Evolutionary conservation across 331 rosid genomes (phyloP).

Genomic region (Quercus tomentella): DNA sequence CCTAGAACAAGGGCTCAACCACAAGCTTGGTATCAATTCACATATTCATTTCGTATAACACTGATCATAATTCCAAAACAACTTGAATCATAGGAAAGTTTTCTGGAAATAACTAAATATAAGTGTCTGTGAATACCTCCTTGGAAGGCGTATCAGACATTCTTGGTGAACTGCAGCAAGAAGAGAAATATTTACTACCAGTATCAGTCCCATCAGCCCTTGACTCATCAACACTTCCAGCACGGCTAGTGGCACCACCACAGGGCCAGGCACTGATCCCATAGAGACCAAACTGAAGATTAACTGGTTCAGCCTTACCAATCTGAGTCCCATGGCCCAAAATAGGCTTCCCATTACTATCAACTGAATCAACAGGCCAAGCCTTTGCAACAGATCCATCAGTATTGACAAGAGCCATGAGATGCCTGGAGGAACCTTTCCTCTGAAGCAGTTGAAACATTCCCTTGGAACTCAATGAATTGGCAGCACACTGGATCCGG

Average conservation of each 20-base stretch:
- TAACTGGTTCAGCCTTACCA: constrained; percentile 83
- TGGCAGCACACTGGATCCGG: constrained; percentile 86
- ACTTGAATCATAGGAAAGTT: not conserved
- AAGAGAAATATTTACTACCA: constrained; percentile 74
- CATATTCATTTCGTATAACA: not conserved
- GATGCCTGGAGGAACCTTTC: constrained; percentile 85
- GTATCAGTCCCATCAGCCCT: constrained; percentile 82
- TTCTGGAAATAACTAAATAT: not conserved
- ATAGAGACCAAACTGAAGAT: constrained; percentile 93
- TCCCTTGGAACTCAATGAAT: constrained; percentile 88
- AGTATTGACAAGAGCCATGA: constrained; percentile 86
- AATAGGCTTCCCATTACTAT: constrained; percentile 58
- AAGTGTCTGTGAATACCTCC: constrained; percentile 53
- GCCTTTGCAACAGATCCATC: constrained; percentile 99
- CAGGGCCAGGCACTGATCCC: constrained; percentile 98
- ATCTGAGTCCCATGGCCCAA: constrained; percentile 52
- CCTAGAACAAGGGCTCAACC: not conserved
- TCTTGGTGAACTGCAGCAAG: constrained; percentile 96
- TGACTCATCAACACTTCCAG: constrained; percentile 91
- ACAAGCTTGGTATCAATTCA: not conserved
- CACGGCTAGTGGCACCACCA: constrained; percentile 87
- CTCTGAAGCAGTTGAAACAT: constrained; percentile 97
- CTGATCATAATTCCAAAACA: not conserved
- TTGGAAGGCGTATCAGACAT: constrained; percentile 71
- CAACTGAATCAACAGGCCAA: constrained; percentile 89